Percentiles rank a stretch among this genome's conserved stretches.
These are phyloP conservation scores for Maudiozyma turicensis DNA, from an alignment of 805 yeast genomes.

Conservation along the genomic window DNA sequence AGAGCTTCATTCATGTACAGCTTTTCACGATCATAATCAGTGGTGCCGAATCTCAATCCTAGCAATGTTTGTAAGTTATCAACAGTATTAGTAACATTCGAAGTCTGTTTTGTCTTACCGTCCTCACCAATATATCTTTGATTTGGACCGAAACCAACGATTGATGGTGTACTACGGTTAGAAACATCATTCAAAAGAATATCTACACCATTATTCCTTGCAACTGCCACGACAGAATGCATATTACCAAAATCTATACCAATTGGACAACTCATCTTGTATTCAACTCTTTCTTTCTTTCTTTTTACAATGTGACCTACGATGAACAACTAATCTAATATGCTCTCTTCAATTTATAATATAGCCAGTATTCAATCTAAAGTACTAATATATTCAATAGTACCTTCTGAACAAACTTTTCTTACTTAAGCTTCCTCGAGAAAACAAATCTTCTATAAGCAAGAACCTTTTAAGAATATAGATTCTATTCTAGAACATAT, in stretches of 20 bases:
- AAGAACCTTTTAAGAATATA: too few species aligned
- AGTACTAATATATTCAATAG: too few species aligned
- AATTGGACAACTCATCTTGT: constrained; percentile 74
- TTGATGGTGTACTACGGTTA: constrained; percentile 86
- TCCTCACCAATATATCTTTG: constrained; percentile 89
- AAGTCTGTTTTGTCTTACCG: constrained; percentile 91
- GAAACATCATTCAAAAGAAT: constrained; percentile 96
- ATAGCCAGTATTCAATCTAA: too few species aligned
- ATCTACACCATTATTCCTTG: constrained; percentile 96
- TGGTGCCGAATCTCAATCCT: constrained; percentile 57
- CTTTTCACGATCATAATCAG: constrained; percentile 68
- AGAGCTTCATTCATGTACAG: constrained; percentile 64
- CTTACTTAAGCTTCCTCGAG: too few species aligned
- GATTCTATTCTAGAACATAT: too few species aligned
- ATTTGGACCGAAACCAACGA: constrained; percentile 83
- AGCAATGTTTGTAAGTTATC: constrained; percentile 86
- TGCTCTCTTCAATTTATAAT: too few species aligned
- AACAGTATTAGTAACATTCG: constrained; percentile 91
- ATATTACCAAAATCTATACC: constrained; percentile 97
- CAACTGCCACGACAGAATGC: constrained; percentile 88
- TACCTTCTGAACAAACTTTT: too few species aligned
- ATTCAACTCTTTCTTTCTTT: too few species aligned
- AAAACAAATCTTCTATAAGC: too few species aligned
- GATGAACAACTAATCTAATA: too few species aligned
- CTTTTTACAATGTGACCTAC: too few species aligned